Evolutionary conservation across 768 basidiomycete genomes (phyloP), one percentile per base, ranked within the genome.

Genomic region (Suillus spraguei): DNA sequence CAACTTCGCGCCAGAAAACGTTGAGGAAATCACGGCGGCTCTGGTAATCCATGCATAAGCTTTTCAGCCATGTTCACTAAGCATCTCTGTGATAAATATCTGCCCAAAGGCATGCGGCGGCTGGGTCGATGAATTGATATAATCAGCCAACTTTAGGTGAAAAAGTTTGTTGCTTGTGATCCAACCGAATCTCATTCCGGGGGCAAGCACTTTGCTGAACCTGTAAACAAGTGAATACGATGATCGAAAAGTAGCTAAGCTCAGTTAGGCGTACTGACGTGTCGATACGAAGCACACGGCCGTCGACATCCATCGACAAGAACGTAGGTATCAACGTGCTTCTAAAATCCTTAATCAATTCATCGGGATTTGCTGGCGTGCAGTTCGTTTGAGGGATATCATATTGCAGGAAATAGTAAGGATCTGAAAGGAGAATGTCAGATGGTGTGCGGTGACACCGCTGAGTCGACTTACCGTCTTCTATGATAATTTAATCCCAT

Each of bases 151-250:
- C 52, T 76, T 71, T 38, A 74, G 69, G 54, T 73, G 72, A 72
- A 81, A 80, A 62, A 74, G 59, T 6, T 71, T 50, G 68, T 66
- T 76, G 66, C 71, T 70, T 32, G 79, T 78, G 61, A 78, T 76
- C 76, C 76, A 79, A 24, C 80, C 81, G 47, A 82, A 72, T 36
- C 82, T 78, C 67, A 81, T 79, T 38, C 81, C 81, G 2, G 82
- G 82, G 9, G 78, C 80, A 62, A 81, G 72, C 36, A 80, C 75
- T 67, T 82, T 81, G 71, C 76, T 77, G 68, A 81, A 77, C 54
- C 75, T 77, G 50, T 5, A 49, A 2, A 22, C 13, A 28, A 28
- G 44, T 47, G 56, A 10, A 28, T n/a, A 47, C 35, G 44, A 20
- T 5, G 16, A 28, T 24, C 35, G 50, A 33, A 46, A 38, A 53